These are phyloP conservation scores for Plasmodium chabaudi DNA, from an alignment of 169 alveolate species.

Conservation along the genomic window DNA sequence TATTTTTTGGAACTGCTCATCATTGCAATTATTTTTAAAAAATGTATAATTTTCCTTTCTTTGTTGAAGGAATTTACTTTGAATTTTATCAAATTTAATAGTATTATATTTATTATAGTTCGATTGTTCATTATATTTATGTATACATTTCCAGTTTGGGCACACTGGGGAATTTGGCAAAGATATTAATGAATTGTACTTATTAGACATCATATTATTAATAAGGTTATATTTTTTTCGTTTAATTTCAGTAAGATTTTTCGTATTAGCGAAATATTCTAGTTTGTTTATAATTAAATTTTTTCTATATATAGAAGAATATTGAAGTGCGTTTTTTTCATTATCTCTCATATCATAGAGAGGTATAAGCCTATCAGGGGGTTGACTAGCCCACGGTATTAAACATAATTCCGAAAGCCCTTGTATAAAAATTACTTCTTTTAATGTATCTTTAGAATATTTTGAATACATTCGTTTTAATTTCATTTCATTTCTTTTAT, in stretches of 20 bases:
- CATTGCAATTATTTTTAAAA: slow-evolving; percentile 15
- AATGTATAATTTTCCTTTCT: not conserved
- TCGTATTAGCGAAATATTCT: not conserved
- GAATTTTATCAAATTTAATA: not conserved
- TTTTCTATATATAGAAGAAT: slow-evolving; percentile 30
- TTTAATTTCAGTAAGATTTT: slow-evolving; percentile 22
- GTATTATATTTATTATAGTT: too few species aligned
- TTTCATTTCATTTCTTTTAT: slow-evolving; percentile 43
- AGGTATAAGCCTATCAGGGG: slow-evolving; percentile 13
- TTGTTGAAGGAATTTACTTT: not conserved
- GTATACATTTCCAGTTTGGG: slow-evolving; percentile 30
- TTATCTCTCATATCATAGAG: not conserved
- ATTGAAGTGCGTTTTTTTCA: not conserved
- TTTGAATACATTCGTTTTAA: slow-evolving; percentile 37
- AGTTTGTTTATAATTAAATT: slow-evolving; percentile 33
- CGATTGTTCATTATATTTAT: not conserved
- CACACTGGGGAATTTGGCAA: slow-evolving; percentile 48
- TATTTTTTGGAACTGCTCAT: slow-evolving; percentile 53
- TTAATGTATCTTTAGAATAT: slow-evolving; percentile 44
- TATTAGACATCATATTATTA: slow-evolving; percentile 9
- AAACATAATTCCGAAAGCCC: slow-evolving; percentile 57
- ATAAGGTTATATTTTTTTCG: not conserved
- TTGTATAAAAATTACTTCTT: slow-evolving; percentile 67
- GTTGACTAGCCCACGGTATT: slow-evolving; percentile 18
- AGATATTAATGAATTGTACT: slow-evolving; percentile 16